Conservation (phyloP, 768 basidiomycete genomes). For the Fibroporia radiculosa region DNA sequence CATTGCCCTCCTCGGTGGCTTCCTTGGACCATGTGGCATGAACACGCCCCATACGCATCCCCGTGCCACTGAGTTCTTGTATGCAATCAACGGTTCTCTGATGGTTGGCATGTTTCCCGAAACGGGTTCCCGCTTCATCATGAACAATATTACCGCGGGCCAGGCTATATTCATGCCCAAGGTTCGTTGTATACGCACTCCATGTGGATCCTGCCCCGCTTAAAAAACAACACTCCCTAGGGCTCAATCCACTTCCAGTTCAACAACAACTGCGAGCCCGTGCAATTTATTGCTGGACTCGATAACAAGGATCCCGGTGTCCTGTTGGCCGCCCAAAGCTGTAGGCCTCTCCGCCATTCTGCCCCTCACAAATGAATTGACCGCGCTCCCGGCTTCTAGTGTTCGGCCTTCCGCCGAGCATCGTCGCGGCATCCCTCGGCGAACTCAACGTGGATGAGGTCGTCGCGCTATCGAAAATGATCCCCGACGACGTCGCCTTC, state of each 20-base stretch:
- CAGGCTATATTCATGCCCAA: constrained; percentile 19
- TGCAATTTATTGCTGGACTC: constrained; percentile 22
- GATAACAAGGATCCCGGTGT: constrained; percentile 23
- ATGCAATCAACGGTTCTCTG: constrained; percentile 23
- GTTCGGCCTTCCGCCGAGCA: constrained; percentile 22
- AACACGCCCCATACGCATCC: constrained; percentile 31
- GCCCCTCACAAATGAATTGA: not conserved
- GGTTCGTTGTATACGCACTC: constrained; percentile 2
- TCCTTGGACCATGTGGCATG: constrained; percentile 25
- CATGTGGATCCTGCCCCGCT: not conserved
- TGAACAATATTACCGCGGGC: constrained; percentile 17
- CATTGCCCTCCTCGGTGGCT: constrained; percentile 21
- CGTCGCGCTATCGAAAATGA: constrained; percentile 17
- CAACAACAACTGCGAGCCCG: constrained; percentile 21
- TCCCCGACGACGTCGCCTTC: constrained; percentile 25
- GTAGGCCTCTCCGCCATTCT: constrained; percentile 18
- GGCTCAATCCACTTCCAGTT: constrained; percentile 24
- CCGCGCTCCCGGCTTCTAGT: constrained; percentile 7
- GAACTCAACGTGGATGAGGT: constrained; percentile 23
- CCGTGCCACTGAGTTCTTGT: constrained; percentile 27
- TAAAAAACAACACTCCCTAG: constrained; percentile 4
- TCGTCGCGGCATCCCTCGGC: constrained; percentile 22
- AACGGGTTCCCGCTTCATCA: constrained; percentile 23
- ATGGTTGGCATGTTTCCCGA: constrained; percentile 21
- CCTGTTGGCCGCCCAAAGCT: constrained; percentile 19